Evolutionary conservation across 2,329 filamentous ascomycete species (phyloP), one percentile per base, ranked within the genome.

Genomic region (Sphaerostilbella broomeana): DNA sequence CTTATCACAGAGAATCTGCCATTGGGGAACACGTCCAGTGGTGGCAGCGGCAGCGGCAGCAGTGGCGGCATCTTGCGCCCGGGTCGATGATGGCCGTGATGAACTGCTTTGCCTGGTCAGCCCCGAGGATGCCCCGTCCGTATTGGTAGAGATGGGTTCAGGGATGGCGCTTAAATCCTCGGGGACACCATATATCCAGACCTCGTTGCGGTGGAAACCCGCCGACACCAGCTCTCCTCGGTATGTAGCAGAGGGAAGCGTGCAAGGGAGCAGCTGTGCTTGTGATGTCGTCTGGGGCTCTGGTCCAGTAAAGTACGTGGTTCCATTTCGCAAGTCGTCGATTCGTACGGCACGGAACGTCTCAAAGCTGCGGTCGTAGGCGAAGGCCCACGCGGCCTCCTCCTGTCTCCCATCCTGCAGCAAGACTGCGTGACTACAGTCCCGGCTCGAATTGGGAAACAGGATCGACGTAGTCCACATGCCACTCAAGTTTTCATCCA

Each of bases 391-490:
- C 44, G 69, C 75, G 18, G 82, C 78, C 57, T 87, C 84, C 39
- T 79, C 75, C 26, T 74, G 64, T 35, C 63, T 67, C 4, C 73
- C 73, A 44, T 77, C 69, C 48, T 78, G 75, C 12, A 90, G 65
- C 31, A 90, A 60, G 1, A 84, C 79, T 15, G 84, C 83, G 60
- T 89, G 84, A 49, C 82, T 87, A 54, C 84, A 88, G 48, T 86
- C 81, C 35, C 79, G 75, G 49, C 81, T 86, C n/a, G 79, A 81
- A 50, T 88, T 86, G 4, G 86, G 85, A 41, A 90, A 90, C 3
- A 92, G 65, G 31, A 92, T 89, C 22, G 87, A 88, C 1, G 84
- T 87, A 6, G 86, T 90, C 86, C 86, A 92, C 54, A 90, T 73
- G 17, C 81, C 76, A 55, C 81, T 84, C 45, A 87, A 72, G 46